These are phyloP conservation scores for Populus hybrid DNA, from an alignment of 441 rosid species.

Conservation along the genomic window DNA sequence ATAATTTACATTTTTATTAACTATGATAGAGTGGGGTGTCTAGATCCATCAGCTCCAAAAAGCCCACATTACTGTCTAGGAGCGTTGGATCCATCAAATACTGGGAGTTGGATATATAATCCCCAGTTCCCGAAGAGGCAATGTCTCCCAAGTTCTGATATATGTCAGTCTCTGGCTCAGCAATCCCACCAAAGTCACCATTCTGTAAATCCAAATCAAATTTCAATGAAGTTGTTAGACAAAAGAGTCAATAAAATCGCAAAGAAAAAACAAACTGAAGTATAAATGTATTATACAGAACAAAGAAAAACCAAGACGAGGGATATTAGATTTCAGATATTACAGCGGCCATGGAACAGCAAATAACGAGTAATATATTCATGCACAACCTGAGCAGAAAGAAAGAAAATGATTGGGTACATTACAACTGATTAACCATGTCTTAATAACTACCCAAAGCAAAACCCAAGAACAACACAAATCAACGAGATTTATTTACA, in stretches of 20 bases:
- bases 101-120: not conserved
- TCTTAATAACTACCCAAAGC: not conserved
- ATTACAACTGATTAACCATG: not conserved
- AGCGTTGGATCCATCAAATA: constrained; percentile 7
- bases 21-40: constrained; percentile 5
- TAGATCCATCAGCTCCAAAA: constrained; percentile 32
- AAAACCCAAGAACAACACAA: not conserved
- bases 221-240: not conserved
- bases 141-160: constrained; percentile 36
- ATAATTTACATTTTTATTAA: not conserved
- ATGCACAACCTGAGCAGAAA: not conserved
- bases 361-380: not conserved
- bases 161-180: constrained; percentile 17
- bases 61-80: constrained; percentile 5
- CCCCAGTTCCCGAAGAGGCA: constrained; percentile 7
- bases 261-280: not conserved
- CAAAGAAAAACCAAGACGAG: not conserved
- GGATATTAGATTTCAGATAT: not conserved
- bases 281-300: too few relatives aligned
- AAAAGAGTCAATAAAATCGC: not conserved
- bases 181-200: not conserved
- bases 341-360: not conserved
- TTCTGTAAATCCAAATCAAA: not conserved
- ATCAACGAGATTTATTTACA: not conserved
- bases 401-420: not conserved